phyloP scores from a whole-genome alignment of 495 filamentous ascomycete species.

The Penicillium steckii region DNA sequence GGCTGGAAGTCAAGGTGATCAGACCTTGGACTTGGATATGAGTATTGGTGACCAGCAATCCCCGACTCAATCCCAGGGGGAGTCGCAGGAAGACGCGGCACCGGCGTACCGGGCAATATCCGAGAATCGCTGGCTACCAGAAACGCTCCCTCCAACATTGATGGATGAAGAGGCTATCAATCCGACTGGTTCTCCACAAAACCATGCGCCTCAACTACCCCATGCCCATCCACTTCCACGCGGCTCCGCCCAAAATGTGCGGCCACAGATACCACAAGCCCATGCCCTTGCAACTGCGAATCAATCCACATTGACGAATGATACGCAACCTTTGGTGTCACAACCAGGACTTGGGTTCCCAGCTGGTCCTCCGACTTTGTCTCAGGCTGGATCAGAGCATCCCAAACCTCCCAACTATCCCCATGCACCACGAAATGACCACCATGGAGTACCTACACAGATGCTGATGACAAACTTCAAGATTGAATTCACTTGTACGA shows the following conservation, averaged over 20 bases:
- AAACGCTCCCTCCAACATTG: constrained; percentile 25
- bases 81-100: constrained; percentile 18
- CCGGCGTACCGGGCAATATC: constrained; percentile 28
- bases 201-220: constrained; percentile 15
- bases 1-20: constrained; percentile 23
- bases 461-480: constrained; percentile 44
- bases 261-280: constrained; percentile 19
- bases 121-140: constrained; percentile 38
- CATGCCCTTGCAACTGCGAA: constrained; percentile 22
- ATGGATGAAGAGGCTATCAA: constrained; percentile 31
- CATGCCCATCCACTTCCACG: constrained; percentile 15
- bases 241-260: constrained; percentile 22
- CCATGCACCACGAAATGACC: constrained; percentile 10
- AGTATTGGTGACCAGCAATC: constrained; percentile 22
- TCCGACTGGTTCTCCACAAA: constrained; percentile 22
- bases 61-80: constrained; percentile 18
- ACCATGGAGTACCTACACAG: constrained; percentile 30
- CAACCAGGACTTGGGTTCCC: constrained; percentile 24
- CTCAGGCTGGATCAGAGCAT: constrained; percentile 17
- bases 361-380: constrained; percentile 16
- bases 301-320: constrained; percentile 18
- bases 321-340: constrained; percentile 21
- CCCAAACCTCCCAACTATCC: constrained; percentile 27
- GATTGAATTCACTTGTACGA: constrained; percentile 46
- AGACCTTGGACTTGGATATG: constrained; percentile 16